Base-by-base conservation (phyloP, 306 rosid species). In the Vigna nakashimae region DNA sequence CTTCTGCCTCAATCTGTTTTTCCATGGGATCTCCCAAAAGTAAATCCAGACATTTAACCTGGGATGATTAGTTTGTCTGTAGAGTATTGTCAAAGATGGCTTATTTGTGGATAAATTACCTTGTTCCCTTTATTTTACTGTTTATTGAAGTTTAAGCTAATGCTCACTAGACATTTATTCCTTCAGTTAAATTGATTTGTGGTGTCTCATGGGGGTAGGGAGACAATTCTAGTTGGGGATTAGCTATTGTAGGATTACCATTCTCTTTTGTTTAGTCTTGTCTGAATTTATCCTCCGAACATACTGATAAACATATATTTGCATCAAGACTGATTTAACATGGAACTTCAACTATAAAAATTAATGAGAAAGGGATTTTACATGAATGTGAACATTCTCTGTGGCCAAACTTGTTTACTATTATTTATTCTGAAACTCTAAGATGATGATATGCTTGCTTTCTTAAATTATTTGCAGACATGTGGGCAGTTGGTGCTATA, bases 401-500 rank as follows among this genome's bases (percentile, higher is more conserved):
- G 18, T 64, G 67, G 59, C 51, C 48, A 22, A 73, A 82, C 65
- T 51, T 81, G 60, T 81, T 73, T 81, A 74, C 36, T 58, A 48
- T 17, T 18, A 17, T 81, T 73, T 81, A 38, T 64, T 63, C 28
- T 65, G n/a, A 53, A 60, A 24, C 22, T 69, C 51, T 56, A 6
- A 67, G 70, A 75, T 42, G 69, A 24, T 32, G 55, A n/a, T 64
- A 48, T 66, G 75, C 52, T 81, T 76, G 52, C 43, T 74, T 75
- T 80, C 67, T 75, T 80, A 67, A 55, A 51, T 73, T 52, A 38
- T 70, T 67, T 77, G 76, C 93, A 92, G 97, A 92, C 81, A 92
- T 92, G 97, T 92, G 97, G 97, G 97, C 97, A 9, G 89, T 87
- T 78, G 97, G 97, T 6, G 92, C 95, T 83, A 87, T 92, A 83